These are phyloP conservation scores for Cryomyces antarcticus DNA, from an alignment of 495 filamentous ascomycete genomes.

Conservation along the genomic window DNA sequence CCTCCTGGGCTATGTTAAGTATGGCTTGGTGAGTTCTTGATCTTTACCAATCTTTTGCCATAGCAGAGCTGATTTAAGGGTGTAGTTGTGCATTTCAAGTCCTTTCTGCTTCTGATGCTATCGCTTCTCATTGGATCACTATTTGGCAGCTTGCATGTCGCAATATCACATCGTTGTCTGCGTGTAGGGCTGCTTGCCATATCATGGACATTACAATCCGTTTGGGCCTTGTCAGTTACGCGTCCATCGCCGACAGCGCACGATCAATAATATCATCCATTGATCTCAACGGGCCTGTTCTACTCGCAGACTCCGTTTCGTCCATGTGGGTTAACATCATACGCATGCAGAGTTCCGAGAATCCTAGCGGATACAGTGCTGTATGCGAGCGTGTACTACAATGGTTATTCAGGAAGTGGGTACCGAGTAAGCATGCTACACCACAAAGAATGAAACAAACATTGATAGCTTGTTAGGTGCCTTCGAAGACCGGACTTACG, in stretches of 20 bases:
- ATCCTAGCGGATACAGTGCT: conserved; percentile 40
- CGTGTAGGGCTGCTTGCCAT: conserved; percentile 64
- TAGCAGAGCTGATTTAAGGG: too few relatives aligned
- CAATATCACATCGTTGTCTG: conserved; percentile 43
- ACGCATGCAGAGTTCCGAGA: conserved; percentile 35
- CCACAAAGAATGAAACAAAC: background rate
- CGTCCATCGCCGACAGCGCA: conserved; percentile 31
- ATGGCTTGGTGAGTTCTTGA: conserved; percentile 18
- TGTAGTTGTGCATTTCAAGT: conserved; percentile 28
- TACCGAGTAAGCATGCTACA: conserved; percentile 33
- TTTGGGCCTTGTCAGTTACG: conserved; percentile 10
- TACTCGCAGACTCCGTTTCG: conserved; percentile 62
- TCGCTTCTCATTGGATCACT: conserved; percentile 40
- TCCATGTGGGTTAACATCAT: conserved; percentile 47
- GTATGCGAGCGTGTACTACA: conserved; percentile 48
- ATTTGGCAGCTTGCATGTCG: conserved; percentile 57
- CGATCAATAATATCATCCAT: conserved; percentile 48
- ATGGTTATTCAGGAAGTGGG: conserved; percentile 69
- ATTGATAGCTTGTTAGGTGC: conserved; percentile 5
- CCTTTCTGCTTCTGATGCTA: conserved; percentile 8
- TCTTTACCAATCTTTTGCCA: too few relatives aligned
- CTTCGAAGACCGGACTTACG: conserved; percentile 18
- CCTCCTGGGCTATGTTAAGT: conserved; percentile 36
- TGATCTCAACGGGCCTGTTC: conserved; percentile 61
- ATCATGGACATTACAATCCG: conserved; percentile 44